Base-by-base conservation (phyloP, 257 asterid genomes). In the Solanum arcanum region DNA sequence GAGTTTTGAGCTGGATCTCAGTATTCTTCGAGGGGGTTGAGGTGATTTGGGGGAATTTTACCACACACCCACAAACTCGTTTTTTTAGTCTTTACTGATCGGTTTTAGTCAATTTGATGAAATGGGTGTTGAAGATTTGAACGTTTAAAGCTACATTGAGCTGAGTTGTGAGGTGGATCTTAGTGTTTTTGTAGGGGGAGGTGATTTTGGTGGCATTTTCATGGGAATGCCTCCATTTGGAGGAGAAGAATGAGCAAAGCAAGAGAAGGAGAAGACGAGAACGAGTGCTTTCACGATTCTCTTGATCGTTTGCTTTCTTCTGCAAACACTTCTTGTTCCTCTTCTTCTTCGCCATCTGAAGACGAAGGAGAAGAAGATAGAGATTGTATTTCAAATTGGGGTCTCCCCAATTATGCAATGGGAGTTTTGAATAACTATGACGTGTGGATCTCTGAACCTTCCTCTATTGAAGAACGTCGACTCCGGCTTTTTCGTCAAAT, bases 401-500 rank as follows among this genome's bases (percentile, higher is more conserved):
- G 62, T 59, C 89, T 84, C 87, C 86, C 88, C 83, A 73, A 88
- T 85, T 64, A 42, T 86, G 89, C 89, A 84, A 35, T 27, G 81
- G 94, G 91, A 0, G 93, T 92, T 69, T 88, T 90, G 10, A 87
- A 86, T 6, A 93, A 91, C 93, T 97, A 95, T 89, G 98, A 95
- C 88, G 91, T 97, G 68, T 97, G 99, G 99, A 92, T 92, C 92
- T 95, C 98, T 83, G 94, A 89, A 83, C 99, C 99, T 18, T 92
- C 94, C 77, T 95, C 99, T 72, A 94, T 97, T 88, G 93, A 94
- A 83, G 95, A 94, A 91, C 98, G 99, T 60, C 97, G 99, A 37
- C 70, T 92, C 69, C 94, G 90, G 59, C 97, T 97, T 77, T 94
- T 97, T 85, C 89, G 89, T 78, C 96, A 92, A 91, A 92, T 97